These are phyloP conservation scores for Fusarium sublunatum DNA, from an alignment of 2,329 filamentous ascomycete genomes.

Conservation along the genomic window DNA sequence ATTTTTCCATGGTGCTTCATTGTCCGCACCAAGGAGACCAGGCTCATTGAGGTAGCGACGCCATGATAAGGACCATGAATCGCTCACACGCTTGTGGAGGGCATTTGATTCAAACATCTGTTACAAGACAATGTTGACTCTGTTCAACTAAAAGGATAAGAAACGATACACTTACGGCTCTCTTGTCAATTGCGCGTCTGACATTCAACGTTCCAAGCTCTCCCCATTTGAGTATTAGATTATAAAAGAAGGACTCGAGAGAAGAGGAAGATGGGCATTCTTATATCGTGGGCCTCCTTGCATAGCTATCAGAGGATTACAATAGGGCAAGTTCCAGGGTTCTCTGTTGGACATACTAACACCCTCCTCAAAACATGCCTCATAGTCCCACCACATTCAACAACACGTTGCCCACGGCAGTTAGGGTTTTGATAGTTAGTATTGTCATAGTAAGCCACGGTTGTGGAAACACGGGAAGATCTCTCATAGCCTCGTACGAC, in stretches of 20 bases:
- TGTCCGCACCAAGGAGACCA: neutral
- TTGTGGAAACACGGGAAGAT: too few relatives aligned
- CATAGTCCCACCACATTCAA: too few relatives aligned
- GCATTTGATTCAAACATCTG: constrained; percentile 16
- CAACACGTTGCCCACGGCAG: too few relatives aligned
- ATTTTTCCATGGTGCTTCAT: constrained; percentile 12
- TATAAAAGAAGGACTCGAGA: too few relatives aligned
- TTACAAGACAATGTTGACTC: neutral
- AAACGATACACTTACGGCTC: constrained; percentile 14
- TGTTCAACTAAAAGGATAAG: neutral
- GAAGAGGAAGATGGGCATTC: too few relatives aligned
- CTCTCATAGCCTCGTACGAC: neutral
- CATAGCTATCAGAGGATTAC: too few relatives aligned
- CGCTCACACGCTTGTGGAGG: constrained; percentile 2
- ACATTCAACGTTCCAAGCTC: constrained; percentile 11
- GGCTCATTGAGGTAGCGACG: neutral
- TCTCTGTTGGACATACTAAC: too few relatives aligned
- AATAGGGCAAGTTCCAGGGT: too few relatives aligned
- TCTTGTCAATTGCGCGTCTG: constrained; percentile 18
- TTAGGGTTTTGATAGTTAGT: neutral
- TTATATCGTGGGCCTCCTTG: too few relatives aligned
- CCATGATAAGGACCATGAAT: neutral
- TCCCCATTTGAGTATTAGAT: constrained; percentile 11
- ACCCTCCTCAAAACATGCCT: too few relatives aligned
- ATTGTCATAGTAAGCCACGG: neutral